Evolutionary conservation across 192 early-diverging fungal species (phyloP).

Genomic region (Backusella australiensis): DNA sequence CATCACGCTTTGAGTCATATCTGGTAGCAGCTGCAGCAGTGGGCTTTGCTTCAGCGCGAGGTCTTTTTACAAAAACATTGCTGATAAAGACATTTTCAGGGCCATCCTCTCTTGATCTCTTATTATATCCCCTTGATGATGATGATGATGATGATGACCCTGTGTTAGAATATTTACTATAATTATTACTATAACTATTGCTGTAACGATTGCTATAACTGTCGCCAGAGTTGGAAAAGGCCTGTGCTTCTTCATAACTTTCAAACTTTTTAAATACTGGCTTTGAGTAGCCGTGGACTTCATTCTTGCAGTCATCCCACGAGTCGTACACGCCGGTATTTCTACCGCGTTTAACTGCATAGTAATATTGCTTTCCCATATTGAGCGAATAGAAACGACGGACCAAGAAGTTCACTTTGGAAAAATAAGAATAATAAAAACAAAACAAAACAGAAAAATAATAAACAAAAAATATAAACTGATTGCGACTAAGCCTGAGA

Average conservation of each 20-base stretch:
- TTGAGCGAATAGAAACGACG: background rate
- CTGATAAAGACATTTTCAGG: background rate
- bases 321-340: conserved; percentile 39
- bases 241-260: conserved; percentile 48
- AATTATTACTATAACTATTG: no score
- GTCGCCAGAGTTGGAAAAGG: conserved; percentile 36
- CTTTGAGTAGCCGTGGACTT: conserved; percentile 49
- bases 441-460: background rate
- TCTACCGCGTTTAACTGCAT: conserved; percentile 47
- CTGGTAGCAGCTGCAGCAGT: no score
- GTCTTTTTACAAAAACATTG: background rate
- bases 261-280: conserved; percentile 66
- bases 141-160: no score
- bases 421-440: background rate
- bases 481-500: background rate
- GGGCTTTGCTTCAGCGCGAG: no score
- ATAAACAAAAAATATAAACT: background rate
- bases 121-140: no score
- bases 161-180: no score
- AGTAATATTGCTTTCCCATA: conserved; percentile 29
- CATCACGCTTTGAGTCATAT: background rate
- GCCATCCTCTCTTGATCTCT: background rate
- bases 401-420: background rate
- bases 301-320: conserved; percentile 59
- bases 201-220: background rate